Evolutionary conservation across 495 filamentous ascomycete genomes (phyloP), one percentile per base, ranked within the genome.

Genomic region (Podospora pseudoanserina): DNA sequence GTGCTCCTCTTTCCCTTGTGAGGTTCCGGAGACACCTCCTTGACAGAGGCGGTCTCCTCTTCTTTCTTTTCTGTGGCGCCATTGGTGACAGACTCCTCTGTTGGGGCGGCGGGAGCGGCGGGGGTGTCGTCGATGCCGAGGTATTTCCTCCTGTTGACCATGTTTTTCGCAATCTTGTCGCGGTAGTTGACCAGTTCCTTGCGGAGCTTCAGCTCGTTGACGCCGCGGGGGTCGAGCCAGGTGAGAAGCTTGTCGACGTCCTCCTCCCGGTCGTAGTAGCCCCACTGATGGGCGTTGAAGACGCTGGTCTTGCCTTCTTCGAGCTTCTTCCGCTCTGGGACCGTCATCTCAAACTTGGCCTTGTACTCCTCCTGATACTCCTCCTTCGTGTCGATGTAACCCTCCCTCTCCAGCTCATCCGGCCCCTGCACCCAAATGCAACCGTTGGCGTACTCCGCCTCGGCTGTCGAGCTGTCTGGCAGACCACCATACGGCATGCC

Each of bases 381-480:
- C 16, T 86, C 78, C 18, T 72, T 66, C 73, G 92, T 85, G 66
- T 96, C 90, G 73, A 96, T 92, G 66, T 83, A 89, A 2, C 94
- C 95, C 58, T 89, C 85, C 5, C 91, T 86, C 78, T 99, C 95
- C 75, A 94, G 84, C 57, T 94, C 91, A 76, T 96, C 92, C 0
- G 95, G 95, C 0, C 95, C 95, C 77, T 99, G 95, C 28, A 99
- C 89, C 95, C 95, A 99, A 55, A 99, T 80, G 65, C 93, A 91
- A 9, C 92, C 95, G 75, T 98, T 99, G 13, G 96, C 93, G 74
- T 97, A 99, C 13, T 86, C 87, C 20, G 94, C 92, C 54, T 89
- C 83, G 1, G 93, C 89, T 4, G 93, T 98, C 5, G 93, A 97
- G 79, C 92, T 95, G 69, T 86, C 84, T 0, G 93, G 94, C 67